Evolutionary conservation across 345 rosid genomes (phyloP), one percentile per base, ranked within the genome.

Genomic region (Euphorbia peplus): DNA sequence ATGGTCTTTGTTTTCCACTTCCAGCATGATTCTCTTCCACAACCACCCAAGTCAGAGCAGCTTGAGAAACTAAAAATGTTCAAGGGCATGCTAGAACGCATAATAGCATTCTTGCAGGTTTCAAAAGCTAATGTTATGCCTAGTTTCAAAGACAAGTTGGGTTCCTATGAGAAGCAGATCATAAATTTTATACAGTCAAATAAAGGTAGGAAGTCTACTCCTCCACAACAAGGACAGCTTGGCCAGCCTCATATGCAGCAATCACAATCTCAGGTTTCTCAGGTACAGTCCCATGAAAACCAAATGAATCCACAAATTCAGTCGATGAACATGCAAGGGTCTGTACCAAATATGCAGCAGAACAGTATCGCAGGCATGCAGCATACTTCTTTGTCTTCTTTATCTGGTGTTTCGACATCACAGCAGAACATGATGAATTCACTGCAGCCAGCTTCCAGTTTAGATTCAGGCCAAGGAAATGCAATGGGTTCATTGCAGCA

Each of bases 381-480:
- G 85, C 95, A 85, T 52, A 89, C 67, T 82, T 77, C 83, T 64
- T 60, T 91, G 56, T 72, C 96, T 65, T 83, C 97, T 60, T 74
- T 87, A 48, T 80, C 96, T 61, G 95, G 87, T 54, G 83, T 79
- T 71, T 73, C 93, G 46, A 80, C 85, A 70, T 80, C 85, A 46
- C 90, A 83, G 69, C 96, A 85, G 69, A 84, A 73, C 78, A 81
- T 87, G 83, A 77, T 87, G 81, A 82, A 75, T 86, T 73, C 92
- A 9, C 68, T 91, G 72, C 95, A 85, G 76, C 76, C 87, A 19
- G 68, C 80, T 70, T 78, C 87, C 63, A 87, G 70, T 73, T 26
- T 86, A 76, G 96, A 91, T n/a, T n/a, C n/a, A n/a, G n/a, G n/a
- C n/a, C n/a, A n/a, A 86, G 73, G 95, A 90, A 56, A 81, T 83